phyloP scores from a whole-genome alignment of 2,329 filamentous ascomycete genomes.

The Paecilomyces sp. region DNA sequence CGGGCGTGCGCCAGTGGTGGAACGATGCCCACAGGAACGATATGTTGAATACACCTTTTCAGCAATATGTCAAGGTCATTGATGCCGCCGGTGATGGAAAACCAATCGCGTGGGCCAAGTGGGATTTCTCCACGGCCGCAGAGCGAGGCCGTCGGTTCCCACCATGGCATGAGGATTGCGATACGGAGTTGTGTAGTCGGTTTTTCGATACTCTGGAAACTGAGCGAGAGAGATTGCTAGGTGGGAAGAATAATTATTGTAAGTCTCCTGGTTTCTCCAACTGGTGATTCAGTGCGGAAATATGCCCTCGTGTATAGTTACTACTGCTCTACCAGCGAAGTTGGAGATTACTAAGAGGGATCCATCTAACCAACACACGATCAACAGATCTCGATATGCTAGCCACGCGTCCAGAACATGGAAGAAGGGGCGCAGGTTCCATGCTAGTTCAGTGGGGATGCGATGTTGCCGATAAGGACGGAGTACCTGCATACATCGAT shows the following conservation, averaged over 20 bases:
- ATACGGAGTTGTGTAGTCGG: slow-evolving; percentile 8
- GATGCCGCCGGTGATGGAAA: slow-evolving; percentile 11
- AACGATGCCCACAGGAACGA: slow-evolving; percentile 13
- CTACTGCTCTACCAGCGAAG: background rate
- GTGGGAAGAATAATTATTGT: slow-evolving; percentile 20
- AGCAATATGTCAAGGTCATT: slow-evolving; percentile 20
- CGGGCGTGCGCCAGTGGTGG: slow-evolving; percentile 19
- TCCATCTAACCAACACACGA: background rate
- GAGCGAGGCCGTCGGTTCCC: slow-evolving; percentile 20
- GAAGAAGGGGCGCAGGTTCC: slow-evolving; percentile 33
- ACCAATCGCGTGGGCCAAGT: slow-evolving; percentile 22
- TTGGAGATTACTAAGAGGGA: slow-evolving; percentile 1
- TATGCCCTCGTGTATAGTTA: too few relatives aligned
- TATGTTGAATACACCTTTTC: slow-evolving; percentile 15
- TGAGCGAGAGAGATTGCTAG: slow-evolving; percentile 15
- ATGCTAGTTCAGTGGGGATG: slow-evolving; percentile 33
- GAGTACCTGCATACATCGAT: slow-evolving; percentile 31
- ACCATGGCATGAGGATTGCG: slow-evolving; percentile 17
- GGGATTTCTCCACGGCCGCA: slow-evolving; percentile 17
- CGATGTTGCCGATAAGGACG: slow-evolving; percentile 27
- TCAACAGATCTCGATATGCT: slow-evolving; percentile 30
- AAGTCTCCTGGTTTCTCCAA: background rate
- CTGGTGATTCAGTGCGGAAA: too few relatives aligned
- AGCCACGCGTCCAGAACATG: slow-evolving; percentile 36
- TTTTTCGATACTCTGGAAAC: slow-evolving; percentile 15